Evolutionary conservation across 805 yeast genomes (phyloP), one percentile per base, ranked within the genome.

Genomic region (Kockiozyma suomiensis): DNA sequence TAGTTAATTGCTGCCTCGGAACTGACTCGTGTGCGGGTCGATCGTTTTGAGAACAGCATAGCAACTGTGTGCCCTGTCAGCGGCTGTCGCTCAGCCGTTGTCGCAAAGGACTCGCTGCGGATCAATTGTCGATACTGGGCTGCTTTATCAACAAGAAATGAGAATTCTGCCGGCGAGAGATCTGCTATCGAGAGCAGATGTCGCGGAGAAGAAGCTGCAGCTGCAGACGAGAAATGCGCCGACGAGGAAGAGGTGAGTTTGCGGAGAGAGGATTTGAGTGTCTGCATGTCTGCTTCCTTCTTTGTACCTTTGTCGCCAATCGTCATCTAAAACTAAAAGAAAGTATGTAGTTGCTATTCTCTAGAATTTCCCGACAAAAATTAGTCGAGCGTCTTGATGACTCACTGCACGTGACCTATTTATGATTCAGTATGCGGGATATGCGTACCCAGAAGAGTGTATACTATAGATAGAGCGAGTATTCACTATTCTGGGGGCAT

Each of bases 21-120:
- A 25, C 97, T 90, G 40, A 94, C 83, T 75, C 99, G 85, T 25
- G 99, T 94, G 75, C 99, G 83, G 25, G 99, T 94, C 5, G 97
- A 90, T 74, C 99, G 85, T 73, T 94, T 94, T 58, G 90, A 82
- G 75, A 94, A 94, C 47, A 94, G 73, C 70, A 94, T 75, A 0
- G 97, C 90, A 26, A 90, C 85, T 1, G 93, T 82, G 73, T 86
- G 89, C 1, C 97, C 98, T 41, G 83, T 75, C 51, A 94, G 76
- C 56, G 90, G 83, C 49, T 75, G 78, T 57, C 78, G 79, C 61
- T 78, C 73, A 17, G 71, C 69, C 50, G 69, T 71, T n/a, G 77
- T 70, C 1, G 78, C 68, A 10, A 73, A 69, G 26, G 75, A 72
- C 52, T 80, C 79, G 30, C 74, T 72, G 69, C 83, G 85, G 72